These are phyloP conservation scores for Skeletonema tropicum DNA, from an alignment of 108 stramenopile genomes.

Conservation along the genomic window DNA sequence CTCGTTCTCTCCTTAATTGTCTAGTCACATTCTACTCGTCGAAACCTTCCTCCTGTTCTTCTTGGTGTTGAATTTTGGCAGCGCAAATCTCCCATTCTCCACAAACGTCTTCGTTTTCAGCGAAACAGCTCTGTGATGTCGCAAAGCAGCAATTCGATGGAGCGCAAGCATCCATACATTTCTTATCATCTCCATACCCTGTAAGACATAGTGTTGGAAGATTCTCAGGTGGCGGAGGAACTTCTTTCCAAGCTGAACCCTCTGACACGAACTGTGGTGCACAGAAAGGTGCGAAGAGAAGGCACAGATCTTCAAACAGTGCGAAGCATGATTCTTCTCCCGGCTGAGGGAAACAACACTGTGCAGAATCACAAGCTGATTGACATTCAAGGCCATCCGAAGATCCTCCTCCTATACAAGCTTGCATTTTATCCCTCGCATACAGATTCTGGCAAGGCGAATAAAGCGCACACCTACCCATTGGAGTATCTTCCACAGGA, in stretches of 20 bases:
- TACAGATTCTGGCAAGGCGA: not conserved
- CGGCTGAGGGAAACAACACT: not conserved
- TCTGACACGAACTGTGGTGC: not conserved
- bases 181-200: not conserved
- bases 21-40: not conserved
- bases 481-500: not conserved
- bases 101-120: constrained; percentile 1
- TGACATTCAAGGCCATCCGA: not conserved
- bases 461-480: not conserved
- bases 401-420: not conserved
- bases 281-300: not conserved
- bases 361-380: not conserved
- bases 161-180: not conserved
- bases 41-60: not conserved
- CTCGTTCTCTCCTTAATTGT: not conserved
- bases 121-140: not conserved
- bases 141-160: not conserved
- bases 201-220: not conserved
- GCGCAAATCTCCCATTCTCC: not conserved
- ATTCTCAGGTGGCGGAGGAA: not conserved
- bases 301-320: not conserved
- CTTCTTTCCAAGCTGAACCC: not conserved
- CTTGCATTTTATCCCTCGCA: not conserved
- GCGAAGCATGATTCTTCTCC: constrained; percentile 2
- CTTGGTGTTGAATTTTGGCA: not conserved